Percentiles rank a stretch among this genome's conserved stretches.
phyloP scores from a whole-genome alignment of 768 basidiomycete species.

The Mycena kentingensis region DNA sequence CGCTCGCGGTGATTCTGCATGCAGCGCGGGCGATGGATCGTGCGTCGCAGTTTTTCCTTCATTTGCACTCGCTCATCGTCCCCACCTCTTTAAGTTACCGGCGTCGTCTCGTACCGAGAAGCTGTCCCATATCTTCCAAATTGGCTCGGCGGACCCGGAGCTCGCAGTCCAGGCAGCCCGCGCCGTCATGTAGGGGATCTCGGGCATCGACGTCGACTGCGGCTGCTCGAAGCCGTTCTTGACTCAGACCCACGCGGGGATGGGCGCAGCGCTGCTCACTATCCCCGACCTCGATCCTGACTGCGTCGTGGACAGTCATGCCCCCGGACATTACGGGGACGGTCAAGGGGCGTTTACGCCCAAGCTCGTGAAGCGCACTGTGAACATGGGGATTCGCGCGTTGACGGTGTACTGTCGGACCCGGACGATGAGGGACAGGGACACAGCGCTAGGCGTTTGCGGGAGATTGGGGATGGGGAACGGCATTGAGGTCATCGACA shows the following conservation, averaged over 20 bases:
- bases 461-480: conserved; percentile 77
- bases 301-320: conserved; percentile 70
- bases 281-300: conserved; percentile 91
- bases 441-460: conserved; percentile 75
- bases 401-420: conserved; percentile 97
- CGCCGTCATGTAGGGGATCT: conserved; percentile 82
- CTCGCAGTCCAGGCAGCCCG: conserved; percentile 92
- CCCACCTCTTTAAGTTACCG: conserved; percentile 57
- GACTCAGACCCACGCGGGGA: conserved; percentile 86
- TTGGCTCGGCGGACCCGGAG: conserved; percentile 87
- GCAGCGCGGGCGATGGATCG: conserved; percentile 83
- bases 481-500: conserved; percentile 88
- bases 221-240: conserved; percentile 98
- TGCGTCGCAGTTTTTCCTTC: conserved; percentile 41
- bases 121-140: conserved; percentile 92
- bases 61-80: not conserved
- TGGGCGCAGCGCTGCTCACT: conserved; percentile 94
- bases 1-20: conserved; percentile 69
- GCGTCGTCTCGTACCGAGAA: conserved; percentile 91
- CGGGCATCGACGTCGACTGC: conserved; percentile 96
- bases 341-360: conserved; percentile 94
- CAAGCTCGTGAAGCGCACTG: conserved; percentile 84
- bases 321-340: conserved; percentile 83
- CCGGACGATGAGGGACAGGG: conserved; percentile 82
- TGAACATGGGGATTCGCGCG: conserved; percentile 83